These are phyloP conservation scores for Kazachstania kunashirensis DNA, from an alignment of 805 yeast genomes.

Conservation along the genomic window DNA sequence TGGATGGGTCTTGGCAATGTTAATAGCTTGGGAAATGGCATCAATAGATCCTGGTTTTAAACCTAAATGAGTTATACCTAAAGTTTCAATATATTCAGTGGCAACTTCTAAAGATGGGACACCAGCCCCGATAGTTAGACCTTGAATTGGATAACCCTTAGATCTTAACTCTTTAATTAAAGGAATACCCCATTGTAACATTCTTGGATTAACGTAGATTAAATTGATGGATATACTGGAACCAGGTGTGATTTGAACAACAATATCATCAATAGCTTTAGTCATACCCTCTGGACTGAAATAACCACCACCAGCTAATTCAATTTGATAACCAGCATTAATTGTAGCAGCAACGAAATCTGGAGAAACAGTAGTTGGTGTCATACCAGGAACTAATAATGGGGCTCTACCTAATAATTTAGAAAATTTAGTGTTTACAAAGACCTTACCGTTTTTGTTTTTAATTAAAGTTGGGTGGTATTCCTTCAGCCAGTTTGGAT, in stretches of 20 bases:
- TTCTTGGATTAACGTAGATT: conserved; percentile 92
- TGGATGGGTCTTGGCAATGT: conserved; percentile 94
- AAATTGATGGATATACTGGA: conserved; percentile 85
- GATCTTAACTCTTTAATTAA: conserved; percentile 80
- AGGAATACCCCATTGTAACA: conserved; percentile 99
- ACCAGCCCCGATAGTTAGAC: conserved; percentile 97
- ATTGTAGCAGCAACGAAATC: conserved; percentile 89
- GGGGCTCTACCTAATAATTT: conserved; percentile 91
- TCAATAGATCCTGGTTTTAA: conserved; percentile 97
- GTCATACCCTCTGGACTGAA: conserved; percentile 65
- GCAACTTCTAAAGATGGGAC: conserved; percentile 98
- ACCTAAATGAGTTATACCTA: conserved; percentile 88
- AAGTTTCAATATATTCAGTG: conserved; percentile 83
- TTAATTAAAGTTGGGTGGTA: conserved; percentile 78
- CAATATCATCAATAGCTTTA: conserved; percentile 65
- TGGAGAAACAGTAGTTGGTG: conserved; percentile 94
- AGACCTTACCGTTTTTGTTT: conserved; percentile 62
- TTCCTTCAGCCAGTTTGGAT: conserved; percentile 85
- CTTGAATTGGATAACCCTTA: conserved; percentile 91
- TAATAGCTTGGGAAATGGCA: conserved; percentile 74
- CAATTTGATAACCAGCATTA: conserved; percentile 95
- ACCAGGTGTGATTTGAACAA: conserved; percentile 65
- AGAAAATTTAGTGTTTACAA: conserved; percentile 90
- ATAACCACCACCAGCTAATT: conserved; percentile 98
- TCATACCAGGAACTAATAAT: conserved; percentile 97